Percentiles rank a stretch among this genome's conserved stretches.
These are phyloP conservation scores for Candida peoriensis DNA, from an alignment of 805 yeast species.

Conservation along the genomic window DNA sequence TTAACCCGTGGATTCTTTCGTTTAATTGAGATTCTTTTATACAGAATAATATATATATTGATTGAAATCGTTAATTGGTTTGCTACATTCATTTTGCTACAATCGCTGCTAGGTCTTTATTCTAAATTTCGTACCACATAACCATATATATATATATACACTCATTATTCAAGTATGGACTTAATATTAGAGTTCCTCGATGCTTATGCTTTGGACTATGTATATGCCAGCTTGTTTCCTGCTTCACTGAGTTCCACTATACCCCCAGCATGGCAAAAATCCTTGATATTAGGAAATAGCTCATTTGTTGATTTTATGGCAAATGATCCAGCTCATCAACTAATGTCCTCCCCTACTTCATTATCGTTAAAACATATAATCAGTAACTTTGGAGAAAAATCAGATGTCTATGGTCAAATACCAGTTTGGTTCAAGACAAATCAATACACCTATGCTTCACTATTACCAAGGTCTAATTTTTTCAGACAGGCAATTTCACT, in stretches of 20 bases:
- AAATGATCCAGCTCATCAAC: conserved; percentile 11
- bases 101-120: too few species aligned
- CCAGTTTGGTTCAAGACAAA: conserved; percentile 57
- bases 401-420: conserved; percentile 53
- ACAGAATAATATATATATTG: too few species aligned
- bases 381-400: conserved; percentile 19
- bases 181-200: conserved; percentile 79
- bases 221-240: conserved; percentile 69
- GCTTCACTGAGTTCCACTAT: conserved; percentile 38
- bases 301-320: conserved; percentile 19
- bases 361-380: conserved; percentile 13
- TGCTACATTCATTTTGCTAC: too few species aligned
- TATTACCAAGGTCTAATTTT: conserved; percentile 65
- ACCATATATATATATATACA: too few species aligned
- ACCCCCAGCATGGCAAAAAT: conserved; percentile 26
- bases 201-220: conserved; percentile 64
- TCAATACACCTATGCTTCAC: conserved; percentile 55
- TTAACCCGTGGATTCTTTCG: too few species aligned
- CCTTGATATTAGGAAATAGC: conserved; percentile 20
- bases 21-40: too few species aligned
- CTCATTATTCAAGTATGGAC: conserved; percentile 56
- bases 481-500: conserved; percentile 68
- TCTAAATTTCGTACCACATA: too few species aligned
- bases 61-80: too few species aligned
- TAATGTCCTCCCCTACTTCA: conserved; percentile 8